A percentile compares a stretch with the other conserved stretches of the same genome.
These are phyloP conservation scores for Exophiala calicioides DNA, from an alignment of 2,329 filamentous ascomycete genomes.

Conservation along the genomic window DNA sequence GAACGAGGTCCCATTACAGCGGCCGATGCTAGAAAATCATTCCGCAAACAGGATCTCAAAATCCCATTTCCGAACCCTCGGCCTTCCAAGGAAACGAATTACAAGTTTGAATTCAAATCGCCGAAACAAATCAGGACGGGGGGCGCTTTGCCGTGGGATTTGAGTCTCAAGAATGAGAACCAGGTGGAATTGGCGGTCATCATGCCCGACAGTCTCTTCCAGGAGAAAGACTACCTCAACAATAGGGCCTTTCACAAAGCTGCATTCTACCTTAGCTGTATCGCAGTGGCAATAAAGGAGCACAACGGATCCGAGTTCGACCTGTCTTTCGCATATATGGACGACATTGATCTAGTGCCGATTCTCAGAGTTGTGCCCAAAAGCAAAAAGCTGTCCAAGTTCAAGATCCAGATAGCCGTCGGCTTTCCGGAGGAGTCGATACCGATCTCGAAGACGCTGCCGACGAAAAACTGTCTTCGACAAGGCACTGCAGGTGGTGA, in stretches of 20 bases:
- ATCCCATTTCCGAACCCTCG: conserved; percentile 83
- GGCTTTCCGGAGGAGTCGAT: conserved; percentile 71
- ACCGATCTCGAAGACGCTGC: conserved; percentile 67
- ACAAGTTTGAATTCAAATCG: conserved; percentile 75
- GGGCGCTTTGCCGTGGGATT: conserved; percentile 80
- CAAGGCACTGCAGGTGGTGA: conserved; percentile 32
- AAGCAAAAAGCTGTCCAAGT: conserved; percentile 30
- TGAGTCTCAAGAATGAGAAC: conserved; percentile 63
- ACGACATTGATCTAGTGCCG: conserved; percentile 76
- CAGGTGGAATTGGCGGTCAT: conserved; percentile 81
- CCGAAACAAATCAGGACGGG: conserved; percentile 81
- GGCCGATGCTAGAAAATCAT: conserved; percentile 65
- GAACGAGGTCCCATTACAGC: conserved; percentile 55
- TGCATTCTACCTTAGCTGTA: conserved; percentile 83
- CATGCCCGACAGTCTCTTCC: conserved; percentile 78
- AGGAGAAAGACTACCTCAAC: conserved; percentile 92
- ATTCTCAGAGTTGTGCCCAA: conserved; percentile 54
- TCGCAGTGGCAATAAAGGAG: conserved; percentile 69
- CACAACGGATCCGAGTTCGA: conserved; percentile 57
- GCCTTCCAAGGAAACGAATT: conserved; percentile 73
- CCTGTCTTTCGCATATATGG: conserved; percentile 64
- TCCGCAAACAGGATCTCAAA: conserved; percentile 67
- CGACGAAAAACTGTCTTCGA: conserved; percentile 70
- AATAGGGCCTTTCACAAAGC: conserved; percentile 93
- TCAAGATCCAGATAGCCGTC: conserved; percentile 68